Conservation (phyloP, 495 filamentous ascomycete genomes). For the Lasiosphaeria hispida region DNA sequence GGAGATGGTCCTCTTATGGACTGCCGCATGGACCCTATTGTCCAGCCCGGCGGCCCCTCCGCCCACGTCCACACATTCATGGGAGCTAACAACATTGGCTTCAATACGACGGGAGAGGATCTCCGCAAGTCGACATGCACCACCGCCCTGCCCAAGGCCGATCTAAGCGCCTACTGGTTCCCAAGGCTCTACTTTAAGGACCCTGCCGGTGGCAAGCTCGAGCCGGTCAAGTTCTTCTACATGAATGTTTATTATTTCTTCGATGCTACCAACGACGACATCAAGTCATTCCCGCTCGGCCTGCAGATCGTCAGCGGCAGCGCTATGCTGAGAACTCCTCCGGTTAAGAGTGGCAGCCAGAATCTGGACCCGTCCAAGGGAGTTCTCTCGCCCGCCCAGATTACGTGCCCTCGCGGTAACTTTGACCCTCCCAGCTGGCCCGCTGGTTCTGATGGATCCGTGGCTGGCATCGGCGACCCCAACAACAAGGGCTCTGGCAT, state of each 20-base stretch:
- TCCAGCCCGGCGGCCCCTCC: conserved; percentile 56
- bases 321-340: conserved; percentile 45
- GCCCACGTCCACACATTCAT: conserved; percentile 66
- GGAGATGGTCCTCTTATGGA: conserved; percentile 49
- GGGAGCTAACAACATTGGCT: conserved; percentile 68
- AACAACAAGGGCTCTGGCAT: conserved; percentile 47
- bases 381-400: conserved; percentile 43
- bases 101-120: conserved; percentile 57
- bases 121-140: conserved; percentile 63
- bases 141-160: conserved; percentile 60
- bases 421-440: conserved; percentile 53
- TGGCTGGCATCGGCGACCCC: conserved; percentile 47
- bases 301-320: conserved; percentile 73
- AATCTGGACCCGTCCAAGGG: conserved; percentile 43
- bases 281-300: conserved; percentile 64
- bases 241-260: conserved; percentile 71
- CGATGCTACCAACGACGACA: conserved; percentile 55
- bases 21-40: conserved; percentile 63
- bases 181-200: conserved; percentile 64
- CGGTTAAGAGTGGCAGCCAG: conserved; percentile 28
- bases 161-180: conserved; percentile 78
- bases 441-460: conserved; percentile 42
- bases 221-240: conserved; percentile 58
- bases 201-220: conserved; percentile 61
- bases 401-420: conserved; percentile 45